Evolutionary conservation across 202 grass and related monocot species (phyloP).

Genomic region (Setaria viridis): DNA sequence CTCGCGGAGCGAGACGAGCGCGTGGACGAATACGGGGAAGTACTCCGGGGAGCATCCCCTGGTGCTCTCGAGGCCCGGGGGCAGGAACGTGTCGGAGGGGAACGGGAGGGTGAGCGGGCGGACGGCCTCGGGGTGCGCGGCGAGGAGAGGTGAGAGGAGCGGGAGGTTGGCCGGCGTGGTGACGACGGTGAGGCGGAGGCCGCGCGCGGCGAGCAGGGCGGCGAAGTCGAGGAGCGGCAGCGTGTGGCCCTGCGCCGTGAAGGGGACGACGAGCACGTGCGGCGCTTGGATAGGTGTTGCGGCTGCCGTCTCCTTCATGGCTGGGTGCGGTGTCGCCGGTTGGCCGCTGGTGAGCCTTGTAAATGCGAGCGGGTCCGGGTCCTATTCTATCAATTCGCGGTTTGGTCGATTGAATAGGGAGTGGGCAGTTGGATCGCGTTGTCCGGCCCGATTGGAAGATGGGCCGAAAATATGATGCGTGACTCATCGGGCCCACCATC

Average conservation of each 20-base stretch:
- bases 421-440: neutral
- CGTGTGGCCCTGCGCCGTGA: slow-evolving; percentile 65
- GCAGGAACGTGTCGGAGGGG: slow-evolving; percentile 56
- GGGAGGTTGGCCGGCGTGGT: slow-evolving; percentile 55
- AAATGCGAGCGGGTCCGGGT: neutral
- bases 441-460: neutral
- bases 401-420: no score
- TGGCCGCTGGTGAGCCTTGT: neutral
- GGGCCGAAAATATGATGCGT: neutral
- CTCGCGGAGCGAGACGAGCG: slow-evolving; percentile 45
- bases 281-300: neutral
- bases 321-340: neutral
- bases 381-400: no score
- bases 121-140: slow-evolving; percentile 51
- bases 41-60: slow-evolving; percentile 35
- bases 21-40: slow-evolving; percentile 52
- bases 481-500: neutral
- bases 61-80: slow-evolving; percentile 59
- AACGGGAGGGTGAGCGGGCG: slow-evolving; percentile 48
- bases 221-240: slow-evolving; percentile 61
- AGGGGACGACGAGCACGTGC: slow-evolving; percentile 63
- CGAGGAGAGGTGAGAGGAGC: slow-evolving; percentile 64
- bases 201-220: slow-evolving; percentile 53
- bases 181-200: slow-evolving; percentile 62
- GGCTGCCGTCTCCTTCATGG: neutral